Base-by-base conservation (phyloP, 2,329 filamentous ascomycete species). In the Penicillium sp. region DNA sequence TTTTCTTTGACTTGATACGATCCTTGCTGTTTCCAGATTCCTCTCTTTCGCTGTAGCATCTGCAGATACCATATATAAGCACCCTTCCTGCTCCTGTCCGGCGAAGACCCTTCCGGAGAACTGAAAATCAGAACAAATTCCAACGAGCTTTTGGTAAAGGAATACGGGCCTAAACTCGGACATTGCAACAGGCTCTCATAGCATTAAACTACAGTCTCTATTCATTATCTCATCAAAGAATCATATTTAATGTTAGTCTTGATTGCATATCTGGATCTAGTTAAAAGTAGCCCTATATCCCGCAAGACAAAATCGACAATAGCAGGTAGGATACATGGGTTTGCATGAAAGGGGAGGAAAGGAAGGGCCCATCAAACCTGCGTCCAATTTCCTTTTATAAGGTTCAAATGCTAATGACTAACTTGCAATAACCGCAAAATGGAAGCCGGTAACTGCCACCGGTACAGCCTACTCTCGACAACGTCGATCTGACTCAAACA, bases 401-500 rank as follows among this genome's bases (percentile, higher is more conserved):
- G 8, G 9, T 5, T 29, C 4, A 29, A 34, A 37, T 18, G 11
- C 24, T n/a, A n/a, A 38, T 26, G 5, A 24, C 34, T 29, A 2
- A 4, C 32, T 29, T 49, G 16, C 7, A 26, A 39, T 39, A 14
- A 20, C 4, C 11, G 10, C 16, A 14, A 38, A 18, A 38, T 7
- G 16, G 13, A 31, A 37, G 2, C 11, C n/a, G n/a, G 31, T 48
- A 32, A 18, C 24, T 2, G 20, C 44, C 9, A 11, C 7, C 2
- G 11, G 5, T 14, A 10, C 5, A 24, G 16, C 35, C 43, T 50
- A 57, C 32, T 67, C 63, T 47, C 56, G 60, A 24, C 61, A 67
- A 24, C 68, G 65, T 39, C 72, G 63, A 38, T 74, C 74, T 31
- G 69, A 70, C 56, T 74, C 73, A 58, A 74, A 74, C 7, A 56